These are phyloP conservation scores for Saccharum spontaneum DNA, from an alignment of 176 grass and related monocot genomes.

Conservation along the genomic window DNA sequence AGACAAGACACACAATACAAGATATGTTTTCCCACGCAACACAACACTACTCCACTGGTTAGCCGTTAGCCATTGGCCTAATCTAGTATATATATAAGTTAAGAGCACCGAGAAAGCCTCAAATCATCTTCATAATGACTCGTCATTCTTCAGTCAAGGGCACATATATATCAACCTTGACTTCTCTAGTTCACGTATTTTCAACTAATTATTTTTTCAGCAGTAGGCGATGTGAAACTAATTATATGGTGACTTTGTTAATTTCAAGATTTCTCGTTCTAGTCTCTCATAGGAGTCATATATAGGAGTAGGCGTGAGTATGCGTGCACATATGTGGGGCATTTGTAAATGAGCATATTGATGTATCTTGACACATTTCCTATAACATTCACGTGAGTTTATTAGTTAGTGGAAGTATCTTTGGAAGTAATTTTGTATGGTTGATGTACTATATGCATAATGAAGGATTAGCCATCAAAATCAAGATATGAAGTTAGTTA, in stretches of 20 bases:
- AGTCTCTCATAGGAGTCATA: neutral
- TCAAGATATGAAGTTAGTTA: neutral
- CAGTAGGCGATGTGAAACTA: neutral
- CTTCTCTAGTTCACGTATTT: neutral
- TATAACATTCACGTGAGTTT: neutral
- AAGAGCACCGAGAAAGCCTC: neutral
- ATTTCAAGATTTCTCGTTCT: neutral
- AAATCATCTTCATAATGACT: neutral
- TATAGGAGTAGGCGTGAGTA: neutral
- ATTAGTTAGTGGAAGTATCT: neutral
- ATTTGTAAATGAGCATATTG: neutral
- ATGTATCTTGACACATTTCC: neutral
- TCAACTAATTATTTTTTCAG: neutral
- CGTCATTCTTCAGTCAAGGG: neutral
- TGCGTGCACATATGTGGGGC: neutral
- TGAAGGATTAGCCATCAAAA: neutral
- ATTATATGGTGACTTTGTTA: neutral
- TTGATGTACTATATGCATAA: neutral
- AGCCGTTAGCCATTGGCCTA: neutral
- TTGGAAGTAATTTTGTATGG: neutral
- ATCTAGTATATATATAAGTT: neutral
- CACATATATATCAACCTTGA: neutral
- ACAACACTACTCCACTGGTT: neutral
- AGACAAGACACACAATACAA: neutral
- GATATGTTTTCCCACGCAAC: neutral